A percentile compares a stretch with the other conserved stretches of the same genome.
phyloP scores from a whole-genome alignment of 495 filamentous ascomycete genomes.

The Friedmanniomyces simplex region DNA sequence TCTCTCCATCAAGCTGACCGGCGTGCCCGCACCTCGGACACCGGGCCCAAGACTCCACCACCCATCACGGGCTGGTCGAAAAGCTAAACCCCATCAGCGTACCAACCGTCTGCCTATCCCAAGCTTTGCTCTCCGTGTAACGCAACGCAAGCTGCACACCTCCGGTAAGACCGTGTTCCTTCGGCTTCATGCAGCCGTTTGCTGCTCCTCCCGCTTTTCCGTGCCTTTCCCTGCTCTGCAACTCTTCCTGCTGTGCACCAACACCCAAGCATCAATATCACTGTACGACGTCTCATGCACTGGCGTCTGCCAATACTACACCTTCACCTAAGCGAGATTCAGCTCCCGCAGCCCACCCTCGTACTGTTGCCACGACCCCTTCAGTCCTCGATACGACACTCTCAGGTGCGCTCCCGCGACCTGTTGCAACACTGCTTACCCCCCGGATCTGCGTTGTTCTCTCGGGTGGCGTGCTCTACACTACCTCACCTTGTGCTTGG shows the following conservation, averaged over 20 bases:
- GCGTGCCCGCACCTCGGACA: not conserved
- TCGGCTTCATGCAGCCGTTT: constrained; percentile 10
- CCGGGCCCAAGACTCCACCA: not conserved
- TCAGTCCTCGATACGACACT: not conserved
- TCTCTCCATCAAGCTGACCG: not conserved
- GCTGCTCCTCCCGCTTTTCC: constrained; percentile 2
- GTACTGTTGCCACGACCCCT: not conserved
- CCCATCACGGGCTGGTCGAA: not conserved
- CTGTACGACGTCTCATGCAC: constrained; percentile 3
- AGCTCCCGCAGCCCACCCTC: not conserved
- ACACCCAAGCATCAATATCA: constrained; percentile 7
- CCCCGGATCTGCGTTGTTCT: not conserved
- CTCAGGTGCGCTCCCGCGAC: not conserved
- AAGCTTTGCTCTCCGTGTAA: constrained; percentile 1
- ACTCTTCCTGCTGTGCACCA: not conserved
- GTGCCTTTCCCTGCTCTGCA: not conserved
- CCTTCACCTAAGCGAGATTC: not conserved
- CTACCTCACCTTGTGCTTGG: not conserved
- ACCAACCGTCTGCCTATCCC: constrained; percentile 6
- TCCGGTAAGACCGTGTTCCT: constrained; percentile 1
- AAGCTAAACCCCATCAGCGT: not conserved
- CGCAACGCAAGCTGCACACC: constrained; percentile 8
- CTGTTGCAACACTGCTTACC: not conserved
- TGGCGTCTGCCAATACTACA: constrained; percentile 3
- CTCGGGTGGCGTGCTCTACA: not conserved